Evolutionary conservation across 2,329 filamentous ascomycete species (phyloP).

Genomic region (Colletotrichum kahawae): DNA sequence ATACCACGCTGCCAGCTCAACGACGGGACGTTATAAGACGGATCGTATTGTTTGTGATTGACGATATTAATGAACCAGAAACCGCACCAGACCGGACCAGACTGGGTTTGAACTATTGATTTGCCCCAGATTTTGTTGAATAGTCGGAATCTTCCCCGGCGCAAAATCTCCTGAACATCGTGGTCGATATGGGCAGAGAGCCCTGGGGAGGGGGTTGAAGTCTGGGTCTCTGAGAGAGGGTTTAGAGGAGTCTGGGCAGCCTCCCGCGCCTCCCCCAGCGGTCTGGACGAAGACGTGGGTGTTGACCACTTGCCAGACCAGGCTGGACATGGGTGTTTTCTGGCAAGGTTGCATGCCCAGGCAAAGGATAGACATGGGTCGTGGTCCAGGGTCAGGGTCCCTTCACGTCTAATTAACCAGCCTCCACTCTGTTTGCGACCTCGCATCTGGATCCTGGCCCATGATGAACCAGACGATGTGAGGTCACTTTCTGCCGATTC

Average conservation of each 20-base stretch:
- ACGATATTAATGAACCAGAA: not conserved
- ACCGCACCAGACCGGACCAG: not conserved
- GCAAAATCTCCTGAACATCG: not conserved
- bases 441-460: not conserved
- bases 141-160: not conserved
- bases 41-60: not conserved
- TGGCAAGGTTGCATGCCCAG: not conserved
- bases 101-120: not conserved
- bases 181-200: not conserved
- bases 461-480: not conserved
- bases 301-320: not conserved
- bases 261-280: not conserved
- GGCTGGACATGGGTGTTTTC: not conserved
- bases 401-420: conserved; percentile 16
- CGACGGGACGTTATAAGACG: not conserved
- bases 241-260: not conserved
- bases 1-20: not conserved
- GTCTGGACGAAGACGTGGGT: not conserved
- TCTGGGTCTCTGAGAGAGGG: not conserved
- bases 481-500: conserved; percentile 17
- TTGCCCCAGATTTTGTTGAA: not conserved
- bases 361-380: not conserved
- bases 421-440: conserved; percentile 11
- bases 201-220: not conserved
- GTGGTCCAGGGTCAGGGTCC: not conserved